These are phyloP conservation scores for Camptophora hylomeconis DNA, from an alignment of 2,329 filamentous ascomycete species.

Conservation along the genomic window DNA sequence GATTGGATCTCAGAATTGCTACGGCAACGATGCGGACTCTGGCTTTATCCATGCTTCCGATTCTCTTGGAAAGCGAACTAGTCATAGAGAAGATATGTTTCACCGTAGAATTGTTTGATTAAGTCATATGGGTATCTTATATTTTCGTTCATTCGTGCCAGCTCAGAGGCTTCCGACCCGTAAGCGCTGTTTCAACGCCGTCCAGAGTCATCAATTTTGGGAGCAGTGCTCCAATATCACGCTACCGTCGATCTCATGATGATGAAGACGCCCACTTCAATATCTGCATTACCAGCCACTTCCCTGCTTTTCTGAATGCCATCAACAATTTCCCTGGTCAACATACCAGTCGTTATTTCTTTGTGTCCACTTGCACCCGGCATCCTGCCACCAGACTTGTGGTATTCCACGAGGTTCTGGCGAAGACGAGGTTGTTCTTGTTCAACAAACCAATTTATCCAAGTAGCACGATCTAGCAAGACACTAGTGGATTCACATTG, in stretches of 20 bases:
- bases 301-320: conserved; percentile 38
- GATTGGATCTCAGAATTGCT: too few relatives aligned
- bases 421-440: conserved; percentile 49
- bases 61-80: too few relatives aligned
- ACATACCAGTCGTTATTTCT: conserved; percentile 39
- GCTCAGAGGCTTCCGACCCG: too few relatives aligned
- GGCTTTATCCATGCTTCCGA: too few relatives aligned
- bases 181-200: too few relatives aligned
- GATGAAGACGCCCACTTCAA: conserved; percentile 38
- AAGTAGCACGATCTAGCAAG: conserved; percentile 38
- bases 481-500: conserved; percentile 40
- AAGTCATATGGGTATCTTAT: too few relatives aligned
- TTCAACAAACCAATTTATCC: conserved; percentile 53
- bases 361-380: conserved; percentile 24
- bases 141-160: too few relatives aligned
- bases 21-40: too few relatives aligned
- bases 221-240: too few relatives aligned
- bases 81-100: too few relatives aligned
- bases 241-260: conserved; percentile 30
- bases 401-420: conserved; percentile 20
- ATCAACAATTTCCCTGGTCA: conserved; percentile 47
- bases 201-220: too few relatives aligned
- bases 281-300: conserved; percentile 25
- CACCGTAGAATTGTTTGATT: too few relatives aligned
- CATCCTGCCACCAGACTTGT: conserved; percentile 20